Base-by-base conservation (phyloP, 2,329 filamentous ascomycete genomes). In the Penicillium olsonii region DNA sequence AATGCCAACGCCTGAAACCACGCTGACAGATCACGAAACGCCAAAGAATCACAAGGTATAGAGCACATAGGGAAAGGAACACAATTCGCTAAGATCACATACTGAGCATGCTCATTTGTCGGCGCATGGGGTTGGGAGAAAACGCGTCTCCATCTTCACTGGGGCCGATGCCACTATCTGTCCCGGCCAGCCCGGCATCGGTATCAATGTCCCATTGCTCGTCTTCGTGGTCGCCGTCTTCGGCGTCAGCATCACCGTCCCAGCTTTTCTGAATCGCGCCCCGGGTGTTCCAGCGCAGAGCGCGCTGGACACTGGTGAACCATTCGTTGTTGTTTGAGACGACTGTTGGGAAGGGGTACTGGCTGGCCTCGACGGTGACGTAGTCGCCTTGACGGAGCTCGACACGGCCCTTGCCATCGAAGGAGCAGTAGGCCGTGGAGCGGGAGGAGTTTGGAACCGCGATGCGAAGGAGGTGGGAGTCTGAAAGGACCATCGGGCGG, bases 331-430 rank as follows among this genome's bases (percentile, higher is more conserved):
- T 87, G 55, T 87, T 90, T 56, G 90, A 88, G 50, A 95, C 90
- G 37, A 99, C 92, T 1, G 94, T 97, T 2, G 94, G 94, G 76
- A 99, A 97, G 0, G 94, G 94, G 65, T 96, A 99, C 68, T 95
- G 91, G 24, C 89, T 95, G 3, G 94, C 94, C 34, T 92, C 90
- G 63, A 99, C 94, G 53, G 92, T 96, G 68, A 99, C 94, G 63
- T 92, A 89, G 73, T 99, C 94, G 45, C 94, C 94, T 64, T 92
- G 90, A 55, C 87, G 87, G 29, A 99, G 84, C 72, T 99, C 92
- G 37, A 99, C 84, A 42, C 94, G 90, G 48, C 91, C 92, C 72
- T 97, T 99, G 70, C 94, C 94, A 68, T 99, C 94, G 68, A 99
- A 99, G 34, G 91, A 90, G 68, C 92, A 96, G 78, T 96, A 96